Conservation (phyloP, 2,329 filamentous ascomycete species). For the Zelopaecilomyces penicillatus region DNA sequence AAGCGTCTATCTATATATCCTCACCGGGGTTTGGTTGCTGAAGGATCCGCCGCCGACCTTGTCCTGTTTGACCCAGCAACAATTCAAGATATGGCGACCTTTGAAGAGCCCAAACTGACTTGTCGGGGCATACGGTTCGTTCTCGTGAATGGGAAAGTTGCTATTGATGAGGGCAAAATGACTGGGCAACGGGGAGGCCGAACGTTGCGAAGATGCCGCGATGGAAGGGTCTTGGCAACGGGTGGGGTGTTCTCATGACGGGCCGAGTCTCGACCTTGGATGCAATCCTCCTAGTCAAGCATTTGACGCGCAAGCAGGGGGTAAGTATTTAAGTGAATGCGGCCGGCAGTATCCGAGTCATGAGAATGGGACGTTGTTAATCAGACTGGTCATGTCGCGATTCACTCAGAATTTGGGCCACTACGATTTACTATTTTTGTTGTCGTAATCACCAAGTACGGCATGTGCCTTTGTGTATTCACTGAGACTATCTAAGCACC, state of each 20-base stretch:
- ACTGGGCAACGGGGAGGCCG: constrained; percentile 13
- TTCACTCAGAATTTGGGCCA: too few relatives aligned
- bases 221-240: constrained; percentile 10
- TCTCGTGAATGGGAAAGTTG: constrained; percentile 15
- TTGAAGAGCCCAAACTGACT: constrained; percentile 13
- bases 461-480: too few relatives aligned
- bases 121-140: constrained; percentile 15
- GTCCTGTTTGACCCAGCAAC: constrained; percentile 15
- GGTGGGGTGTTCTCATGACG: neutral
- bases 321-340: too few relatives aligned
- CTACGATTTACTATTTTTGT: too few relatives aligned
- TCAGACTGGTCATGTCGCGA: too few relatives aligned
- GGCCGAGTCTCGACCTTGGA: too few relatives aligned
- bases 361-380: too few relatives aligned
- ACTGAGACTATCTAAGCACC: too few relatives aligned
- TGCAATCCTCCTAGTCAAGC: too few relatives aligned
- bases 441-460: too few relatives aligned
- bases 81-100: constrained; percentile 15
- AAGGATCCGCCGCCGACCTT: constrained; percentile 16
- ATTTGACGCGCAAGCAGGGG: too few relatives aligned
- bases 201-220: constrained; percentile 11
- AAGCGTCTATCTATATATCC: constrained; percentile 16
- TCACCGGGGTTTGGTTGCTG: constrained; percentile 12
- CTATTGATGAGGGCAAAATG: constrained; percentile 14
- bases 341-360: too few relatives aligned